These are phyloP conservation scores for Xylaria arbuscula DNA, from an alignment of 2,329 filamentous ascomycete genomes.

Conservation along the genomic window DNA sequence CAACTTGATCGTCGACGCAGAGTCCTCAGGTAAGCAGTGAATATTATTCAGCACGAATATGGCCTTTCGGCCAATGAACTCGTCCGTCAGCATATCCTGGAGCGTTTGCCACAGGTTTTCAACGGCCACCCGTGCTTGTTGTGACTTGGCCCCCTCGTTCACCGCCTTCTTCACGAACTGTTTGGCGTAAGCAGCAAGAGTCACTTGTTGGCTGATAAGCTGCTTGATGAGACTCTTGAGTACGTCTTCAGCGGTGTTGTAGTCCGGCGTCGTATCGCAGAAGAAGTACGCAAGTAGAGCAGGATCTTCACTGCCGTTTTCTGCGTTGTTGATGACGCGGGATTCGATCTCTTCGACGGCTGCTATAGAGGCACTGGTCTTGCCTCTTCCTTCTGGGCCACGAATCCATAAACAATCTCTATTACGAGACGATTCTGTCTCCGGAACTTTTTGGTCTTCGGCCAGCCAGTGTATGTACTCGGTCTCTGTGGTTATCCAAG, in stretches of 20 bases:
- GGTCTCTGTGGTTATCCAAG: slow-evolving; percentile 54
- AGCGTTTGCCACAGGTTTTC: slow-evolving; percentile 56
- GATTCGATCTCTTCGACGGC: slow-evolving; percentile 53
- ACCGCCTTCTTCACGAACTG: slow-evolving; percentile 50
- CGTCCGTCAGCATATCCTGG: slow-evolving; percentile 56
- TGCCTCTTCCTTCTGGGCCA: slow-evolving; percentile 56
- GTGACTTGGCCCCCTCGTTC: slow-evolving; percentile 46
- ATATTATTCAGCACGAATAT: slow-evolving; percentile 58
- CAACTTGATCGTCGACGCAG: slow-evolving; percentile 52
- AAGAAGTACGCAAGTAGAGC: slow-evolving; percentile 56
- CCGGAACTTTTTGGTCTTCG: slow-evolving; percentile 29
- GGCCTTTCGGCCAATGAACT: slow-evolving; percentile 52
- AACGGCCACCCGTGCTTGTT: slow-evolving; percentile 50
- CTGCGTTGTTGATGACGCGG: slow-evolving; percentile 40
- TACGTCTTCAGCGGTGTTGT: slow-evolving; percentile 54
- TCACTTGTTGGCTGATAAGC: slow-evolving; percentile 51
- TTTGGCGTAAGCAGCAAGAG: slow-evolving; percentile 53
- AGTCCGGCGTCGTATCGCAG: slow-evolving; percentile 54
- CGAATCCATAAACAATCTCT: slow-evolving; percentile 55
- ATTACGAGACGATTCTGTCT: slow-evolving; percentile 21
- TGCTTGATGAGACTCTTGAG: slow-evolving; percentile 56
- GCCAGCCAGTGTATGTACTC: slow-evolving; percentile 53
- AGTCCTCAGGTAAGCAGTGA: slow-evolving; percentile 53
- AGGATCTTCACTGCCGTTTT: slow-evolving; percentile 43
- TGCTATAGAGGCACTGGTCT: slow-evolving; percentile 55